These are phyloP conservation scores for Pueraria montana DNA, from an alignment of 306 rosid genomes.

Conservation along the genomic window DNA sequence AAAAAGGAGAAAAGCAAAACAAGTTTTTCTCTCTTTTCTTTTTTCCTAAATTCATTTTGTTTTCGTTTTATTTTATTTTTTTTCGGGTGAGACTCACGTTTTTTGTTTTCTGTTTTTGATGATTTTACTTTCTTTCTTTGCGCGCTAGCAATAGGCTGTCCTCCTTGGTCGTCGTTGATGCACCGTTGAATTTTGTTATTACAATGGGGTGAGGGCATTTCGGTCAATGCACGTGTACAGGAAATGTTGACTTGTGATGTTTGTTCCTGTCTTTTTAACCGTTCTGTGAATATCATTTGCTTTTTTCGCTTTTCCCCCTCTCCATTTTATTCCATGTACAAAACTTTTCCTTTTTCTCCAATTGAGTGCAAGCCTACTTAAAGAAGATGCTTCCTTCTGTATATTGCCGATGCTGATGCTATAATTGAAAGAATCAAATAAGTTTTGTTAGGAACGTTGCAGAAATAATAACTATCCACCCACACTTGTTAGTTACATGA, in stretches of 20 bases:
- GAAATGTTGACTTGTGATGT: slow-evolving; percentile 56
- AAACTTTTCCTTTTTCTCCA: neutral
- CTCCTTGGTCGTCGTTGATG: slow-evolving; percentile 44
- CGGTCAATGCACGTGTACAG: slow-evolving; percentile 63
- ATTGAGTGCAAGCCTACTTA: neutral
- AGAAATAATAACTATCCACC: neutral
- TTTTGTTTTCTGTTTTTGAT: neutral
- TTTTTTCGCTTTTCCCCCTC: neutral
- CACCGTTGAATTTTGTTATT: slow-evolving; percentile 40
- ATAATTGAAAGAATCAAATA: neutral
- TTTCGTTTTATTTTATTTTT: neutral
- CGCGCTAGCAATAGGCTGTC: slow-evolving; percentile 7
- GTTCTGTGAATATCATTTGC: slow-evolving; percentile 48
- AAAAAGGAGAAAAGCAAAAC: slow-evolving; percentile 17
- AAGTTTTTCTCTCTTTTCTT: slow-evolving; percentile 8
- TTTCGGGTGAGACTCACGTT: slow-evolving; percentile 26
- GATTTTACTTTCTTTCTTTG: neutral
- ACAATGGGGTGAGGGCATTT: slow-evolving; percentile 54
- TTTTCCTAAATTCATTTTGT: slow-evolving; percentile 8
- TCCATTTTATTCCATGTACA: slow-evolving; percentile 22
- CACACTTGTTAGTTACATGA: neutral
- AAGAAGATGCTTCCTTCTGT: slow-evolving; percentile 38
- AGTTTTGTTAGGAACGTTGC: neutral
- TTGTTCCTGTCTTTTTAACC: slow-evolving; percentile 30
- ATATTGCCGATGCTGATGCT: neutral